Evolutionary conservation across 345 rosid species (phyloP), one percentile per base, ranked within the genome.

Genomic region (Triadica sebifera): DNA sequence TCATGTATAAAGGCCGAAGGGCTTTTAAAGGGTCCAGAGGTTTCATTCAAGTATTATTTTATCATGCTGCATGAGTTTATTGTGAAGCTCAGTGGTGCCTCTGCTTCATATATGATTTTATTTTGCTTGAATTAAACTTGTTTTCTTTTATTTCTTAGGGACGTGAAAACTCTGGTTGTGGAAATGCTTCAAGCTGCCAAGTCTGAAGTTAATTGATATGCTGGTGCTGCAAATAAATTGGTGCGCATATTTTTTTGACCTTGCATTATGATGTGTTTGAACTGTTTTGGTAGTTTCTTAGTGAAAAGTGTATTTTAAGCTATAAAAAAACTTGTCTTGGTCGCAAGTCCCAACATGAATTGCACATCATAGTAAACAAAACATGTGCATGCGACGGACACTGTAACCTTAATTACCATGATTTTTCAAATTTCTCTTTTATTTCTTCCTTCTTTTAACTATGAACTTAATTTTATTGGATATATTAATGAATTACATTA

Each of bases 111-210:
- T 64, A 20, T 57, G 24, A 45, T 22, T 39, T 41, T 43, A n/a
- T 8, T 57, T 51, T 46, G 16, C 0, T 6, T 61, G 39, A 19
- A 24, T 63, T 41, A 8, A 62, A 75, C 66, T 74, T 34, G 58
- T 83, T 52, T 70, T 84, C 51, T 46, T 76, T 74, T 47, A 4
- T 66, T 63, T 39, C 65, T 16, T 75, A 94, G 98, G 93, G 97
- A 90, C 84, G 92, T 92, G 82, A 94, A 94, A 85, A 92, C 90
- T 68, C 81, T 92, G 25, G 76, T 92, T 19, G 93, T 94, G 79
- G 98, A 94, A 70, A 89, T 94, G 98, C 97, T 92, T 75, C 90
- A 87, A 85, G 89, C 92, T 77, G 96, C 91, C 2, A 82, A 79
- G 71, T 74, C 87, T 50, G 77, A 82, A 64, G 76, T 65, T 81